phyloP scores from a whole-genome alignment of 805 yeast species.

The Pichia pseudocactophila region DNA sequence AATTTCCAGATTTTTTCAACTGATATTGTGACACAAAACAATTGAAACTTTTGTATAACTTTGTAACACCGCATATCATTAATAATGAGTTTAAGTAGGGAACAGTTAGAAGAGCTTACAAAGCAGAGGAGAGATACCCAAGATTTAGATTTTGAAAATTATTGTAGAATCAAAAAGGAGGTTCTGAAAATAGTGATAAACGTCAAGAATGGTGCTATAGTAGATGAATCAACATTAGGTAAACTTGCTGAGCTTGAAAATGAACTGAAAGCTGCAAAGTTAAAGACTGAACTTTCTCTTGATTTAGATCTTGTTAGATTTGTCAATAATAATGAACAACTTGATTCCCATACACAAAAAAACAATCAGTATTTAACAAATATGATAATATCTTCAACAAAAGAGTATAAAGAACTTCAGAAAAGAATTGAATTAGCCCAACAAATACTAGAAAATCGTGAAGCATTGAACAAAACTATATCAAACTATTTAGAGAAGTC shows the following conservation, averaged over 20 bases:
- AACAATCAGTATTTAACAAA: slow-evolving; percentile 15
- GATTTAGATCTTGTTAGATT: slow-evolving; percentile 17
- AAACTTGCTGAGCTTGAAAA: slow-evolving; percentile 14
- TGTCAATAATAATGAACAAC: slow-evolving; percentile 11
- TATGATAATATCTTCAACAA: slow-evolving; percentile 15
- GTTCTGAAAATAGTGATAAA: slow-evolving; percentile 12
- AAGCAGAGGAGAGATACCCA: slow-evolving; percentile 23
- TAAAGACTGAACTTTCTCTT: slow-evolving; percentile 15
- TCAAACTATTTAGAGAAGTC: slow-evolving; percentile 17
- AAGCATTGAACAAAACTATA: slow-evolving; percentile 19
- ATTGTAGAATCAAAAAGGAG: slow-evolving; percentile 17
- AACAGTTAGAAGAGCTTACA: slow-evolving; percentile 17
- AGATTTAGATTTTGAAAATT: slow-evolving; percentile 24
- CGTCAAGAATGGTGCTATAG: slow-evolving; percentile 13
- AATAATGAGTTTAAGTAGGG: background rate
- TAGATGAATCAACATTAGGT: slow-evolving; percentile 11
- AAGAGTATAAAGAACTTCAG: slow-evolving; percentile 16
- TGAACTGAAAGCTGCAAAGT: slow-evolving; percentile 13
- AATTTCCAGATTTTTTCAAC: no score
- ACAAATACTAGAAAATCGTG: slow-evolving; percentile 19
- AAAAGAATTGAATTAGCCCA: slow-evolving; percentile 17
- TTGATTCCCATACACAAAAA: slow-evolving; percentile 14
- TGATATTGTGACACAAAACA: no score
- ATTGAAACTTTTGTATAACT: no score
- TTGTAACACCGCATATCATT: no score